Conservation (phyloP, 306 rosid genomes). For the Dryas alaskensis region DNA sequence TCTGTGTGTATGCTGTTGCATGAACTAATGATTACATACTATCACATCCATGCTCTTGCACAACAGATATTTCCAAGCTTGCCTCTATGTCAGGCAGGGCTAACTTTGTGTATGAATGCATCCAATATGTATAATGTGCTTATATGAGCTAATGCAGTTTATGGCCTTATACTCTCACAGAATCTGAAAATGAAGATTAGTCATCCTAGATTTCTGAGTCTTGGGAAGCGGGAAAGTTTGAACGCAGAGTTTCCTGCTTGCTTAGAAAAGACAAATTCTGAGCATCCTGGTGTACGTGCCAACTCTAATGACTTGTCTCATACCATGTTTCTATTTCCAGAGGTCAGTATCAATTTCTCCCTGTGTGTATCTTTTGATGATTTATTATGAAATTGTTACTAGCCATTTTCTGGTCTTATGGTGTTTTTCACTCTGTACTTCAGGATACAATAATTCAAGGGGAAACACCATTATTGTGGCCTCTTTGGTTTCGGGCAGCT, state of each 20-base stretch:
- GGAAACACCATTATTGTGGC: constrained; percentile 71
- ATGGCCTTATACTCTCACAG: constrained; percentile 42
- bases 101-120: constrained; percentile 22
- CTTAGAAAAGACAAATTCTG: constrained; percentile 53
- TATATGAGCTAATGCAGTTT: constrained; percentile 20
- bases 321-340: constrained; percentile 68
- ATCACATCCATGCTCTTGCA: constrained; percentile 8
- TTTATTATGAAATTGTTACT: constrained; percentile 20
- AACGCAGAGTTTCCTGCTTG: constrained; percentile 66
- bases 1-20: constrained; percentile 19
- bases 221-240: constrained; percentile 62
- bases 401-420: constrained; percentile 31
- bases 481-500: constrained; percentile 98
- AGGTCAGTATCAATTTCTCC: constrained; percentile 51
- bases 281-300: constrained; percentile 30
- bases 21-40: constrained; percentile 4
- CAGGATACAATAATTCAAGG: constrained; percentile 74
- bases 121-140: constrained; percentile 23
- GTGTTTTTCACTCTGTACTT: constrained; percentile 19
- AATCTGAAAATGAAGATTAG: constrained; percentile 92
- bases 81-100: constrained; percentile 14
- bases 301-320: constrained; percentile 43
- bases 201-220: constrained; percentile 72
- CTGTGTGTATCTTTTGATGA: constrained; percentile 14
- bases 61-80: constrained; percentile 16